Evolutionary conservation across 441 rosid genomes (phyloP).

Genomic region (Adansonia grandidieri): DNA sequence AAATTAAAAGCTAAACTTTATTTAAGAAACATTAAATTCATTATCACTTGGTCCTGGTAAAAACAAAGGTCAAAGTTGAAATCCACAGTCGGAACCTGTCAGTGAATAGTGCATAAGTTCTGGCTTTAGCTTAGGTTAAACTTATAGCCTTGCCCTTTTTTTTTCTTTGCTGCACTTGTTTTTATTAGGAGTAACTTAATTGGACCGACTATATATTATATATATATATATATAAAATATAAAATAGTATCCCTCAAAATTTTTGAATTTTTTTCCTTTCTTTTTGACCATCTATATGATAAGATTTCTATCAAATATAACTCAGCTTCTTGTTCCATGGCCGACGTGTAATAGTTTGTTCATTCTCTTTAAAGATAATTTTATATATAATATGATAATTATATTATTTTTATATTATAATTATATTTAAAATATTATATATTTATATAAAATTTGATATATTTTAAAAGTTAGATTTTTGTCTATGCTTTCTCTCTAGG

Average conservation of each 20-base stretch:
- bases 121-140: background rate
- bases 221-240: background rate
- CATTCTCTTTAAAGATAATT: background rate
- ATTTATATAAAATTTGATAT: background rate
- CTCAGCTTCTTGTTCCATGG: background rate
- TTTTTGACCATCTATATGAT: background rate
- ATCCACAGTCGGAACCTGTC: constrained; percentile 4
- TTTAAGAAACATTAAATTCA: no score
- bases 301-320: no score
- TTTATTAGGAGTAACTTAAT: background rate
- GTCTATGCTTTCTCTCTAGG: background rate
- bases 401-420: no score
- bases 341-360: background rate
- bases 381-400: no score
- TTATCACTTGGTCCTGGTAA: no score
- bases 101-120: background rate
- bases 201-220: constrained; percentile 1
- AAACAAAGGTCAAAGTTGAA: background rate
- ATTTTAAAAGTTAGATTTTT: background rate
- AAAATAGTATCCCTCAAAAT: background rate
- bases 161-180: background rate
- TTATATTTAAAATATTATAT: no score
- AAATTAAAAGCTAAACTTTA: background rate
- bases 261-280: no score
- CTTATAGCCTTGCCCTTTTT: background rate